Evolutionary conservation across 1,139 yeast species (phyloP).

Genomic region (Nakaseomyces sp.): DNA sequence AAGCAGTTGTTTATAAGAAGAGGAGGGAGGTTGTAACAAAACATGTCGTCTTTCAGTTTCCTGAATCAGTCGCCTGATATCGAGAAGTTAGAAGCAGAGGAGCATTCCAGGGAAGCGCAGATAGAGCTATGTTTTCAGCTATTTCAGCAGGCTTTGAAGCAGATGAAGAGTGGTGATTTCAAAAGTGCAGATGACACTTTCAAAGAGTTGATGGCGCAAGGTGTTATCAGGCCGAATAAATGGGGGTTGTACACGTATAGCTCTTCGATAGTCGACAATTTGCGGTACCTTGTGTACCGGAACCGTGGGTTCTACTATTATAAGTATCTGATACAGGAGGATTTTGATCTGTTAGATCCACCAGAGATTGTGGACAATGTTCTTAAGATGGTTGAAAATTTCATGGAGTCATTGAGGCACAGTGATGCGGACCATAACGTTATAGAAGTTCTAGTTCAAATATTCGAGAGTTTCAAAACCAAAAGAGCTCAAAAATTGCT

Average conservation of each 20-base stretch:
- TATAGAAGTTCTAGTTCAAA: slow-evolving; percentile 40
- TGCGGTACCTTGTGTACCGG: slow-evolving; percentile 70
- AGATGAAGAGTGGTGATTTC: slow-evolving; percentile 46
- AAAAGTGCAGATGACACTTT: slow-evolving; percentile 48
- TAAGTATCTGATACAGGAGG: slow-evolving; percentile 35
- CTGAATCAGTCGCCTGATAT: slow-evolving; percentile 66
- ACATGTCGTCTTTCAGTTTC: slow-evolving; percentile 68
- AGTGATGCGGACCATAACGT: slow-evolving; percentile 56
- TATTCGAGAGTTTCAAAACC: slow-evolving; percentile 42
- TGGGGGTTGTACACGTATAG: slow-evolving; percentile 39
- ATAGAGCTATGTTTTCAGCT: slow-evolving; percentile 78
- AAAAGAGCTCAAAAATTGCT: slow-evolving; percentile 50
- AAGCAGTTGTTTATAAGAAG: too few relatives aligned
- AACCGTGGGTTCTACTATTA: slow-evolving; percentile 72
- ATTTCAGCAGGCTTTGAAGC: slow-evolving; percentile 59
- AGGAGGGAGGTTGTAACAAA: too few relatives aligned
- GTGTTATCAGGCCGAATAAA: slow-evolving; percentile 48
- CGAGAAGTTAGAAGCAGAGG: slow-evolving; percentile 60
- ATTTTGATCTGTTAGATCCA: slow-evolving; percentile 15
- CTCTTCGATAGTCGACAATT: slow-evolving; percentile 63
- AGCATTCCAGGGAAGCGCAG: slow-evolving; percentile 76
- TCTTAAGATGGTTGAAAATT: slow-evolving; percentile 42
- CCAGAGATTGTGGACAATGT: slow-evolving; percentile 30
- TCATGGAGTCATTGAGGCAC: slow-evolving; percentile 47
- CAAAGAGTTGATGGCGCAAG: slow-evolving; percentile 55